phyloP scores from a whole-genome alignment of 202 grass and related monocot genomes.

The Carex arenaria region DNA sequence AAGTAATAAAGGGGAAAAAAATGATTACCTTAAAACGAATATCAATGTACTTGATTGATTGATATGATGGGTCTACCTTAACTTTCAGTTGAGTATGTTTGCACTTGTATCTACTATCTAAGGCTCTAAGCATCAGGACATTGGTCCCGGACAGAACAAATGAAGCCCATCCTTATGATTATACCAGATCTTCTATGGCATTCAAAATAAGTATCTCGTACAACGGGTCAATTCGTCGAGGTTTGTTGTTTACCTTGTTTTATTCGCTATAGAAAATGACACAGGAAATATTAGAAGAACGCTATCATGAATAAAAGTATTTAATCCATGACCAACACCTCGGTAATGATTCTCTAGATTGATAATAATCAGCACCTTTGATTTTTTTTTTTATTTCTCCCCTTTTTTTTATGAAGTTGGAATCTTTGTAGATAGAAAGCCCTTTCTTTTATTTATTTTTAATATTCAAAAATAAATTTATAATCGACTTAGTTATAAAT shows the following conservation, averaged over 20 bases:
- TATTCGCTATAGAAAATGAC: not conserved
- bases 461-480: too few relatives aligned
- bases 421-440: too few relatives aligned
- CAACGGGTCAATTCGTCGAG: not conserved
- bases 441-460: too few relatives aligned
- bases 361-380: too few relatives aligned
- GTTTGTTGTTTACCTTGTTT: not conserved
- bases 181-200: not conserved
- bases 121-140: not conserved
- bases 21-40: not conserved
- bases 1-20: too few relatives aligned
- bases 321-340: too few relatives aligned
- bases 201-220: not conserved
- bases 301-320: too few relatives aligned
- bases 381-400: too few relatives aligned
- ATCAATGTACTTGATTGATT: constrained; percentile 4
- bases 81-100: not conserved
- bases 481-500: too few relatives aligned
- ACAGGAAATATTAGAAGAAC: too few relatives aligned
- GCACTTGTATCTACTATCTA: not conserved
- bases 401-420: too few relatives aligned
- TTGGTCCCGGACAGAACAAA: not conserved
- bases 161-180: not conserved
- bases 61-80: not conserved
- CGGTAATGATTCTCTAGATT: too few relatives aligned